Evolutionary conservation across 495 filamentous ascomycete species (phyloP).

Genomic region (Podospora sp.): DNA sequence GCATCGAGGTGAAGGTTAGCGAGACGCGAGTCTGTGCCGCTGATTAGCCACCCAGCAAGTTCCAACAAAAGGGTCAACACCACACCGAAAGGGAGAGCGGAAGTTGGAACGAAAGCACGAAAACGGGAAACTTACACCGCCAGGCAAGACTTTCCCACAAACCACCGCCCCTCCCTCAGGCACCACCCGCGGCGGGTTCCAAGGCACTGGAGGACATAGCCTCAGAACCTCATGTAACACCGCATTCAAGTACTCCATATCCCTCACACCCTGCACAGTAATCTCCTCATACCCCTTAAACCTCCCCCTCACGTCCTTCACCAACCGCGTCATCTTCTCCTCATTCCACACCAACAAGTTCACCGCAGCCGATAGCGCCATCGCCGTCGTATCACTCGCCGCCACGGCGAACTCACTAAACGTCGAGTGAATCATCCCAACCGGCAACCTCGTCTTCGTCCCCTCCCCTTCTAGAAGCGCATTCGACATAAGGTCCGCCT

Average conservation of each 20-base stretch:
- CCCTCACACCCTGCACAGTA: constrained; percentile 41
- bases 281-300: constrained; percentile 49
- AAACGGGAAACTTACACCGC: constrained; percentile 19
- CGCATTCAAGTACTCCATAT: constrained; percentile 47
- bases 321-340: constrained; percentile 39
- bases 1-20: constrained; percentile 13
- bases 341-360: constrained; percentile 53
- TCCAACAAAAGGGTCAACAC: too few species aligned
- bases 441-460: constrained; percentile 14
- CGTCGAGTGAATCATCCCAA: constrained; percentile 46
- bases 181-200: constrained; percentile 36
- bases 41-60: background rate
- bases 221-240: constrained; percentile 51
- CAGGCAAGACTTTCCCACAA: constrained; percentile 35
- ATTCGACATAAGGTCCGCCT: constrained; percentile 45
- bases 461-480: constrained; percentile 29
- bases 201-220: constrained; percentile 40
- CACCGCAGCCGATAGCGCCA: constrained; percentile 49
- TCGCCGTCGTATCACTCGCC: constrained; percentile 63
- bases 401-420: constrained; percentile 40
- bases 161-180: constrained; percentile 37
- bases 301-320: constrained; percentile 47
- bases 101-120: background rate
- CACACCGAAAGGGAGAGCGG: too few species aligned
- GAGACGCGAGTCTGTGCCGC: constrained; percentile 3